phyloP scores from a whole-genome alignment of 129 eudicot species.

The Sambucus nigra region DNA sequence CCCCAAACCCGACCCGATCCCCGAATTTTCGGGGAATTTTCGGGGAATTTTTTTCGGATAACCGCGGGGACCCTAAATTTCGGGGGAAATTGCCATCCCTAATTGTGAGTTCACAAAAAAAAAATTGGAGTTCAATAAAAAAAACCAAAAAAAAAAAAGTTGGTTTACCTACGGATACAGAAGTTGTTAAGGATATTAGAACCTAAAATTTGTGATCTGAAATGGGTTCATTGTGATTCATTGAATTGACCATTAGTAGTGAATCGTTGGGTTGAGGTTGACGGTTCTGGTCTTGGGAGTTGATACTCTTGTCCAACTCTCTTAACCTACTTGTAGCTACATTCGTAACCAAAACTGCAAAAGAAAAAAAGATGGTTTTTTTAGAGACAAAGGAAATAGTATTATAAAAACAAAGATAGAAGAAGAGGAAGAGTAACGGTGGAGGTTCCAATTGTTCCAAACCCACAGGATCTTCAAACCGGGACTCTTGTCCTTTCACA shows the following conservation, averaged over 20 bases:
- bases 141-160: too few relatives aligned
- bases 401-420: neutral
- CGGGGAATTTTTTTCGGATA: too few relatives aligned
- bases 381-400: too few relatives aligned
- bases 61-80: too few relatives aligned
- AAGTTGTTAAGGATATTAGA: too few relatives aligned
- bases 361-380: neutral
- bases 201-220: slow-evolving; percentile 9
- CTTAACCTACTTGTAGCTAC: slow-evolving; percentile 45
- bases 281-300: slow-evolving; percentile 13
- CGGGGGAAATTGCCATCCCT: too few relatives aligned
- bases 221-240: slow-evolving; percentile 11
- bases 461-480: slow-evolving; percentile 76
- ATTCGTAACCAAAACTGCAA: slow-evolving; percentile 46
- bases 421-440: slow-evolving; percentile 23
- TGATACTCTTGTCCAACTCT: slow-evolving; percentile 38
- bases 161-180: too few relatives aligned
- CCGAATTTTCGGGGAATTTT: too few relatives aligned
- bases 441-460: slow-evolving; percentile 83
- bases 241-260: slow-evolving; percentile 7
- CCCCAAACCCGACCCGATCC: too few relatives aligned
- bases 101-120: too few relatives aligned
- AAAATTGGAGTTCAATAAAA: too few relatives aligned
- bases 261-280: neutral
- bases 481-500: slow-evolving; percentile 74